A percentile compares a stretch with the other conserved stretches of the same genome.
These are phyloP conservation scores for Begonia loranthoides DNA, from an alignment of 306 rosid species.

Conservation along the genomic window DNA sequence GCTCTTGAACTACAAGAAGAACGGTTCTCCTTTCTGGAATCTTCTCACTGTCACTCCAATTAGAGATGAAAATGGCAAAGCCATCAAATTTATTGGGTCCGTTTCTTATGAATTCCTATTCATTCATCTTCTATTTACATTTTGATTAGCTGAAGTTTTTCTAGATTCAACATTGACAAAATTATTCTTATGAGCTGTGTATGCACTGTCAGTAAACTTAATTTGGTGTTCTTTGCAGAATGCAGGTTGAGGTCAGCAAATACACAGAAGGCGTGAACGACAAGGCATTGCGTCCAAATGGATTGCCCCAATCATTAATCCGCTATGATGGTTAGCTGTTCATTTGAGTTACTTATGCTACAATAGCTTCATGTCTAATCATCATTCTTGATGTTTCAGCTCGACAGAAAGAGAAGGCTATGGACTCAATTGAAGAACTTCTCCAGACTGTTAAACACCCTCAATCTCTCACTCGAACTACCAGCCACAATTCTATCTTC, in stretches of 20 bases:
- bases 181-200: not conserved
- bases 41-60: slow-evolving; percentile 92
- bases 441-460: slow-evolving; percentile 76
- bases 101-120: not conserved
- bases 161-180: no score
- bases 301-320: slow-evolving; percentile 78
- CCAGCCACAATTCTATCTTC: slow-evolving; percentile 19
- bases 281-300: slow-evolving; percentile 75
- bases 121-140: not conserved
- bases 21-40: slow-evolving; percentile 92
- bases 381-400: slow-evolving; percentile 39
- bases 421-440: slow-evolving; percentile 73
- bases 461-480: slow-evolving; percentile 22
- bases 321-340: slow-evolving; percentile 70
- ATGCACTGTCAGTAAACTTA: not conserved
- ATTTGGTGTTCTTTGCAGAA: slow-evolving; percentile 34
- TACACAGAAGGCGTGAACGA: slow-evolving; percentile 85
- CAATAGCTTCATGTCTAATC: slow-evolving; percentile 14
- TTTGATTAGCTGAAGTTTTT: no score
- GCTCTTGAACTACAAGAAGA: slow-evolving; percentile 87
- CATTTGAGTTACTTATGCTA: not conserved
- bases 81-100: slow-evolving; percentile 88
- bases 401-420: slow-evolving; percentile 87
- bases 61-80: slow-evolving; percentile 58
- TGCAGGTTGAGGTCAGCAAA: slow-evolving; percentile 99